phyloP scores from a whole-genome alignment of 345 rosid genomes.

The Eucalyptus cloeziana region DNA sequence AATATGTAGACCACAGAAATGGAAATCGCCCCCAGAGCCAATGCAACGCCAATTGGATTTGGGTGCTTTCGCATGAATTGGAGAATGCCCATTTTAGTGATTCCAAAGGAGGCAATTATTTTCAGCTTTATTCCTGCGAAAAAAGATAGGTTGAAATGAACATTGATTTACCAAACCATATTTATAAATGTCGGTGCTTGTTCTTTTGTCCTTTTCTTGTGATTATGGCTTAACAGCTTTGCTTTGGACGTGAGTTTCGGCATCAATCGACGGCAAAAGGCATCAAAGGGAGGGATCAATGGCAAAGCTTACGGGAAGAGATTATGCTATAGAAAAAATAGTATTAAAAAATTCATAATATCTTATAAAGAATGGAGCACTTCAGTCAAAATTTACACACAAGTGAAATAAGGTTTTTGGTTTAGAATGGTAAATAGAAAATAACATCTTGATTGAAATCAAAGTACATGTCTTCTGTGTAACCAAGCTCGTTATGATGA shows the following conservation, averaged over 20 bases:
- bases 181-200: neutral
- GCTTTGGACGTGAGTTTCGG: neutral
- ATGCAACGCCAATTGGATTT: neutral
- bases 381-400: neutral
- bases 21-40: neutral
- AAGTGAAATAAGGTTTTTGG: no score
- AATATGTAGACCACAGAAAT: neutral
- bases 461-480: slow-evolving; percentile 22
- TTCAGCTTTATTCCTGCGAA: neutral
- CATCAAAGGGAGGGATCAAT: neutral
- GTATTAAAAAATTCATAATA: fast-evolving
- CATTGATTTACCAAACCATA: neutral
- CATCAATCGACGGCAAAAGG: neutral
- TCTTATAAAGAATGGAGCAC: neutral
- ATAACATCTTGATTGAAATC: neutral
- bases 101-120: neutral
- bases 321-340: neutral
- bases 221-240: neutral
- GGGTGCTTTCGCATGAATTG: neutral
- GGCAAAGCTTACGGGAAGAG: neutral
- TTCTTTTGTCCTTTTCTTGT: neutral
- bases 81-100: neutral
- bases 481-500: slow-evolving; percentile 25
- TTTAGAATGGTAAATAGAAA: no score
- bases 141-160: neutral